These are phyloP conservation scores for Euphorbia lathyris DNA, from an alignment of 345 rosid genomes.

Conservation along the genomic window DNA sequence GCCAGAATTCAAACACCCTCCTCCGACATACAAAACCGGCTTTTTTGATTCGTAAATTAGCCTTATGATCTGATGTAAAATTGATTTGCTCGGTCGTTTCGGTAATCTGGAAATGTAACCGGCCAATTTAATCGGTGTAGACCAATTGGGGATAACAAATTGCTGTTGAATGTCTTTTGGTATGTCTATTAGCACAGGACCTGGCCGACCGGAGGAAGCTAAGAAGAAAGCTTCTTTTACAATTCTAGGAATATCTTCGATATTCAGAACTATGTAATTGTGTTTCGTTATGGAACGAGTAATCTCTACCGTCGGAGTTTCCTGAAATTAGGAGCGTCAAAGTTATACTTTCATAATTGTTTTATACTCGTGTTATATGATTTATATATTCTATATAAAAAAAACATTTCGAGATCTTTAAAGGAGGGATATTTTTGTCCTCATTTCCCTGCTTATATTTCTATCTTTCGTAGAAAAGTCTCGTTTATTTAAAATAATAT, in stretches of 20 bases:
- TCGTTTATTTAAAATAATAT: too few species aligned
- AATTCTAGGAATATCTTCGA: conserved; percentile 87
- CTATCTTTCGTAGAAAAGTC: too few species aligned
- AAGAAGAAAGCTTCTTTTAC: conserved; percentile 75
- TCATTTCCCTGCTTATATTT: too few species aligned
- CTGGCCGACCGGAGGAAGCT: conserved; percentile 87
- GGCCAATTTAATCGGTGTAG: conserved; percentile 47
- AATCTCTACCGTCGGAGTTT: conserved; percentile 90
- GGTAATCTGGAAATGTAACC: conserved; percentile 85
- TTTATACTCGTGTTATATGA: too few species aligned
- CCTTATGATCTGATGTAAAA: conserved; percentile 77
- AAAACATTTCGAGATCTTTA: too few species aligned
- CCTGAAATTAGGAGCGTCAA: too few species aligned
- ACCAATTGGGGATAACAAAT: conserved; percentile 80
- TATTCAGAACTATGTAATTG: conserved; percentile 80
- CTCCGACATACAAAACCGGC: conserved; percentile 95
- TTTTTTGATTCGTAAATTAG: conserved; percentile 69
- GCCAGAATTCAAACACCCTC: conserved; percentile 94
- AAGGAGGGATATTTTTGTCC: too few species aligned
- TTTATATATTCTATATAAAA: too few species aligned
- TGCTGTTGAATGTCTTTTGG: conserved; percentile 97
- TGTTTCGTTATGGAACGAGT: conserved; percentile 84
- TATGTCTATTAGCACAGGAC: conserved; percentile 82
- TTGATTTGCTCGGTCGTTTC: conserved; percentile 46
- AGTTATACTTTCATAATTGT: too few species aligned